Conservation (phyloP, 176 grass and related monocot genomes). For the Bothriochloa decipiens region DNA sequence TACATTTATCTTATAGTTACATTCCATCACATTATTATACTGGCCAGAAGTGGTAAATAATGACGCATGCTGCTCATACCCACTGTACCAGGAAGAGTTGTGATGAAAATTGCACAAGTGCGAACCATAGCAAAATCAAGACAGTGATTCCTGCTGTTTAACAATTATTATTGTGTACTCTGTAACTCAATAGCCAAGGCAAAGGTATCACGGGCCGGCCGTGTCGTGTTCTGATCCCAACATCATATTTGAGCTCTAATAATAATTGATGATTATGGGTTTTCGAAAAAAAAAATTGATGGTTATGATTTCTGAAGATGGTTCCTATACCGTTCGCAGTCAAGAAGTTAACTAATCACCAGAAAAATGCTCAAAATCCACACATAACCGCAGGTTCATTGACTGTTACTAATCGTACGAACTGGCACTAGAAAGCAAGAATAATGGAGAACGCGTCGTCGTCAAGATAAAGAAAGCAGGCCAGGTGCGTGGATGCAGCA, state of each 20-base stretch:
- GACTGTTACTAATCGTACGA: no score
- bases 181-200: background rate
- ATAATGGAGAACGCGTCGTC: background rate
- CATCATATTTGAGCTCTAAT: background rate
- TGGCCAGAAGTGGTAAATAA: background rate
- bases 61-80: background rate
- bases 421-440: background rate
- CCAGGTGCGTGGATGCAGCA: background rate
- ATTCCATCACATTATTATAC: background rate
- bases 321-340: background rate
- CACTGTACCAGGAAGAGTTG: background rate
- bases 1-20: background rate
- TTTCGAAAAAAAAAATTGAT: no score
- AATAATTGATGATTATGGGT: background rate
- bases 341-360: background rate
- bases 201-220: background rate
- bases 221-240: background rate
- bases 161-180: background rate
- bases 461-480: background rate
- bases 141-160: background rate
- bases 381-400: background rate
- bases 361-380: background rate
- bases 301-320: background rate
- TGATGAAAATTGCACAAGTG: background rate
- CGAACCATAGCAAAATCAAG: background rate